A percentile compares a stretch with the other conserved stretches of the same genome.
phyloP scores from a whole-genome alignment of 176 grass and related monocot genomes.

The Aegilops umbellulata region DNA sequence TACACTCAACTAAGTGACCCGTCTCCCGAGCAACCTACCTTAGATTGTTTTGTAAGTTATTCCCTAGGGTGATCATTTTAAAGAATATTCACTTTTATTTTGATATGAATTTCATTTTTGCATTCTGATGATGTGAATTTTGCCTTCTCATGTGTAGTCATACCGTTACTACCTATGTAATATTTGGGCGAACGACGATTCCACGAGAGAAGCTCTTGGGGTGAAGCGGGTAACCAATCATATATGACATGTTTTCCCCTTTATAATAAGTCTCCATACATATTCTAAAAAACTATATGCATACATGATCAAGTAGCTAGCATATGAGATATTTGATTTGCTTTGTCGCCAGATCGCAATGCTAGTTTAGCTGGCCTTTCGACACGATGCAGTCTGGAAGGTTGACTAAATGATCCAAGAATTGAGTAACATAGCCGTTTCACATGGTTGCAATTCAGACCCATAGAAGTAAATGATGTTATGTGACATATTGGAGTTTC shows the following conservation, averaged over 20 bases:
- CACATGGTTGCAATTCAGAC: no score
- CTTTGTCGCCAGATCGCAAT: not conserved
- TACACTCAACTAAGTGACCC: not conserved
- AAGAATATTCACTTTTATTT: not conserved
- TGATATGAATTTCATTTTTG: not conserved
- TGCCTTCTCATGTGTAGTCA: not conserved
- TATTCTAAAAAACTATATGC: not conserved
- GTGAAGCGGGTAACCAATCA: conserved; percentile 40
- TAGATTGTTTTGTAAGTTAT: conserved; percentile 38
- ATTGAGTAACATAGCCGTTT: no score
- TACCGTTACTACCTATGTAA: conserved; percentile 35
- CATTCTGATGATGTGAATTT: not conserved
- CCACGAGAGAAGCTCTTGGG: conserved; percentile 35
- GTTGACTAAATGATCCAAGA: no score
- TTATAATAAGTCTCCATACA: not conserved
- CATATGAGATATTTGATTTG: not conserved
- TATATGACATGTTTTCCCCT: not conserved
- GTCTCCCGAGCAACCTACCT: not conserved
- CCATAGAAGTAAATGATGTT: no score
- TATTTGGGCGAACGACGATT: conserved; percentile 37
- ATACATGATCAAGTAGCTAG: not conserved
- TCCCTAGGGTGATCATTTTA: not conserved
- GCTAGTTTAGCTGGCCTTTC: not conserved
- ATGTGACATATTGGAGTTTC: not conserved
- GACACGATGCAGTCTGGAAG: no score